Evolutionary conservation across 768 basidiomycete genomes (phyloP).

Genomic region (Terana coerulea): DNA sequence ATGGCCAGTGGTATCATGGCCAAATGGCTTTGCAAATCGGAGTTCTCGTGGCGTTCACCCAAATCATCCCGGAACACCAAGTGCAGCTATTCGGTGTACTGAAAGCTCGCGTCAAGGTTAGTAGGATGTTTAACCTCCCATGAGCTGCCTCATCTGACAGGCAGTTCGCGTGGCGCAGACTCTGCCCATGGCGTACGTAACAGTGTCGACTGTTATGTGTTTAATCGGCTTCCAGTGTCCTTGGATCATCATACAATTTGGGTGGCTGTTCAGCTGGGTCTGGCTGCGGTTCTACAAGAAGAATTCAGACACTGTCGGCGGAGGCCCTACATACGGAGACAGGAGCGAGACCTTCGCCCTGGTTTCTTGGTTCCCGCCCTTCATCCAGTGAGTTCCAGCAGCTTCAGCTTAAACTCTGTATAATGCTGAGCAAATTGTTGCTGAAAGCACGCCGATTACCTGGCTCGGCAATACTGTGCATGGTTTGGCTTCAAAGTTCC

Average conservation of each 20-base stretch:
- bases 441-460: slow-evolving; percentile 63
- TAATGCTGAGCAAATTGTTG: not conserved
- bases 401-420: too few species aligned
- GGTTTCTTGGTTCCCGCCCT: slow-evolving; percentile 94
- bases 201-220: slow-evolving; percentile 82
- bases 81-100: slow-evolving; percentile 86
- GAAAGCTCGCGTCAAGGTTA: slow-evolving; percentile 86
- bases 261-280: slow-evolving; percentile 96
- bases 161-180: slow-evolving; percentile 48
- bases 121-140: too few species aligned
- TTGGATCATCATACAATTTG: slow-evolving; percentile 94
- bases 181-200: slow-evolving; percentile 92
- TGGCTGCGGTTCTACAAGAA: slow-evolving; percentile 98
- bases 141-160: too few species aligned
- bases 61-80: slow-evolving; percentile 97
- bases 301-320: slow-evolving; percentile 60
- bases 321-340: slow-evolving; percentile 80
- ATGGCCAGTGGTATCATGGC: slow-evolving; percentile 87
- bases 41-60: slow-evolving; percentile 93
- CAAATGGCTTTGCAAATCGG: slow-evolving; percentile 89
- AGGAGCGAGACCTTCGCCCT: slow-evolving; percentile 95
- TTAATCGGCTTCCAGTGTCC: slow-evolving; percentile 84
- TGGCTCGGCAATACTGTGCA: slow-evolving; percentile 65
- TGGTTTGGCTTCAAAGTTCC: slow-evolving; percentile 61
- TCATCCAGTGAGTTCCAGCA: slow-evolving; percentile 83